Base-by-base conservation (phyloP, 2,329 filamentous ascomycete species). In the Aspergillus pseudotamarii region DNA sequence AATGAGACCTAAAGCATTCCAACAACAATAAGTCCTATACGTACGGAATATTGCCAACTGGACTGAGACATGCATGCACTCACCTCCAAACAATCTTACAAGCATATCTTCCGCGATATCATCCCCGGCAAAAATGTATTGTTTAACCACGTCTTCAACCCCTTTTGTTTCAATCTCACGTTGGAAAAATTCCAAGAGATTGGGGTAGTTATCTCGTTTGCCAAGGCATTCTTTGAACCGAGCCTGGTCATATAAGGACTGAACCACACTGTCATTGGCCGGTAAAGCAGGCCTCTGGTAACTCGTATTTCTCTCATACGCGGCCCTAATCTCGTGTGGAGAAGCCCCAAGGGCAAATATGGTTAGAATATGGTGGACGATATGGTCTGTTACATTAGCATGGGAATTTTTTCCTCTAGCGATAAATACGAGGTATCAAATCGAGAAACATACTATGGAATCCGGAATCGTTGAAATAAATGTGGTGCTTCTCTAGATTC, bases 181-280 rank as follows among this genome's bases (percentile, higher is more conserved):
- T 72, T 92, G 86, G 78, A 93, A 97, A 80, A 91, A 96, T 8
- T 81, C 79, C 2, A 97, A 82, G 73, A 91, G 96, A 71, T 93
- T 88, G 10, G 87, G 79, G 73, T 96, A 97, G 75, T 88, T 80
- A 50, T 83, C 72, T 59, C 83, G 86, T 11, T 88, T 84, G 12
- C 90, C 91, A 0, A 95, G 79, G 66, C 86, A 88, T 14, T 78
- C 73, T 57, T 82, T 82, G 61, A 90, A 90, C 34, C 80, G 79
- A 3, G 80, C 78, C 58, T 85, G 86, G 61, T 90, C 82, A 10
- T 81, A 74, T 65, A 94, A 82, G 11, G 86, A 83, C 5, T 84
- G 69, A 8, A 90, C 75, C 3, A 88, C 76, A 1, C 78, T 72
- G 3, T 83, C 70, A 55, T 89, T 82, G 2, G 83, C 69, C 0